Base-by-base conservation (phyloP, 164 flowering plant species). In the Malania oleifera region DNA sequence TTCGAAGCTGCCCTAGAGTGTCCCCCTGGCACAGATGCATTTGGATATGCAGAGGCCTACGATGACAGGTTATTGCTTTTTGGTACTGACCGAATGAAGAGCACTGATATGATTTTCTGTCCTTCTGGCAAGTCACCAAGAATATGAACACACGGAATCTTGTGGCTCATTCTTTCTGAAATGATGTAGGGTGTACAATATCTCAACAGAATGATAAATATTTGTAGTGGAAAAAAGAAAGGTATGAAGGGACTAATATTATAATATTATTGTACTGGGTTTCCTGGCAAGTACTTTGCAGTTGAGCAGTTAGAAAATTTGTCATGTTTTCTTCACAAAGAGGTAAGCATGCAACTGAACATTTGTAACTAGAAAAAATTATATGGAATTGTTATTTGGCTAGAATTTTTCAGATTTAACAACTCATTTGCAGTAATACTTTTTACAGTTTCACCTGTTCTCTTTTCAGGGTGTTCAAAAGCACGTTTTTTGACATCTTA, bases 1-100 rank as follows among this genome's bases (percentile, higher is more conserved):
- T 73, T 92, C 59, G 98, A 92, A 80, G 98, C 98, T 38, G 96
- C 96, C 23, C 75, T 92, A 2, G 98, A 91, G 63, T 91, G 98
- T 53, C 95, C 98, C 44, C 91, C 98, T 8, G 96, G 84, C 8
- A 74, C 86, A 11, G 72, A 82, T 65, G 79, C 96, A 26, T 91
- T 75, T 61, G 98, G 98, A 1, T 67, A 70, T 57, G 60, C 87
- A 1, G 91, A 89, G 70, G 91, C 76, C 54, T 89, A 76, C 59
- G 66, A 80, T 25, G 78, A 91, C 60, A 72, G 77, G 46, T 61
- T 89, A 62, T 67, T 68, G 23, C 92, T 91, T 60, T 24, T 61
- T 22, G 98, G 95, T 26, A 75, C 80, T 14, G 93, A 70, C 59
- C 70, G 86, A 46, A 73, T 91, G 86, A 22, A 53, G 28, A 82